phyloP scores from a whole-genome alignment of 345 rosid genomes.

The Syzygium oleosum region DNA sequence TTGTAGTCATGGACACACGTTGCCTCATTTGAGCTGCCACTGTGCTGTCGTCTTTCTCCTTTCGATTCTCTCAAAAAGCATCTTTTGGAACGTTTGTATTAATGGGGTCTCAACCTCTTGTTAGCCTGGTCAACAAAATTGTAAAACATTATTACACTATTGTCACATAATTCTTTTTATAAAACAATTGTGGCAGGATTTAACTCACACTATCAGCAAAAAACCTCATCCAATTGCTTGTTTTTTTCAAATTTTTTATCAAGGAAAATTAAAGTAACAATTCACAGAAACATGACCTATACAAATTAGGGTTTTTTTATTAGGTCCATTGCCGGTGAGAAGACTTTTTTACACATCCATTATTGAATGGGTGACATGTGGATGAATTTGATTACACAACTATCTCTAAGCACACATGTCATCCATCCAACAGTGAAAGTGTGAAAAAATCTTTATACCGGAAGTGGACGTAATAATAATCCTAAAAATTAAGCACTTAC shows the following conservation, averaged over 20 bases:
- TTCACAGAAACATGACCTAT: no score
- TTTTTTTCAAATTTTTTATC: neutral
- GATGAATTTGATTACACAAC: neutral
- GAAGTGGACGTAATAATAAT: neutral
- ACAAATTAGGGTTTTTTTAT: neutral
- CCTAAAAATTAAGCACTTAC: neutral
- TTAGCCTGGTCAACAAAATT: neutral
- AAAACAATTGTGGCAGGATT: neutral
- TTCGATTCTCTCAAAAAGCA: neutral
- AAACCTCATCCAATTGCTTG: no score
- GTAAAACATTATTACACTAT: neutral
- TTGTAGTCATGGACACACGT: neutral
- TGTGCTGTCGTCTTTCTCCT: neutral
- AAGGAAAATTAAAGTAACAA: neutral
- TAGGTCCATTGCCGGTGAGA: neutral
- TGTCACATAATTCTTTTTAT: no score
- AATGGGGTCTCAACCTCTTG: neutral
- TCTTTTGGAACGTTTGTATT: neutral
- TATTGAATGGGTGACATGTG: neutral
- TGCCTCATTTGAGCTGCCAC: neutral
- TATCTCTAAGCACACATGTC: neutral
- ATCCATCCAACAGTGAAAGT: neutral
- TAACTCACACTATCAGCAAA: neutral
- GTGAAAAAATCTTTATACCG: neutral
- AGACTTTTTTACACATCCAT: neutral